Percentiles rank a stretch among this genome's conserved stretches.
phyloP scores from a whole-genome alignment of 192 early-diverging fungal species.

The Coemansia sp. region DNA sequence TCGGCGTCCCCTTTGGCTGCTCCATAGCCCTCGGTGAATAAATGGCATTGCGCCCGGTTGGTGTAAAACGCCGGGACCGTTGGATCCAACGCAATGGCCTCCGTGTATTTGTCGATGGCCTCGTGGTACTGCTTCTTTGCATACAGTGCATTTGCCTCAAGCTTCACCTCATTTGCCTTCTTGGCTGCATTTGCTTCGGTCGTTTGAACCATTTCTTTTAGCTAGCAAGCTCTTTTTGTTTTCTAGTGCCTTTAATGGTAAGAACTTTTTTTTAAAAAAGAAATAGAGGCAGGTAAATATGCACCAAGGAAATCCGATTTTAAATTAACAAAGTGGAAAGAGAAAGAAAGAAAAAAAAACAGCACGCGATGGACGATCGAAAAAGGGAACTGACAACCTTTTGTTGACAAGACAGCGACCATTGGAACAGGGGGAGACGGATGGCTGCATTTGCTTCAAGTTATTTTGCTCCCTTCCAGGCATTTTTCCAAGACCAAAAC shows the following conservation, averaged over 20 bases:
- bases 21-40: constrained; percentile 84
- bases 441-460: too few relatives aligned
- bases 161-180: constrained; percentile 32
- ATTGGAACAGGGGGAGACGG: too few relatives aligned
- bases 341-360: constrained; percentile 5
- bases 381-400: background rate
- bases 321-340: constrained; percentile 1
- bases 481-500: too few relatives aligned
- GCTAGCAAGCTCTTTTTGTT: background rate
- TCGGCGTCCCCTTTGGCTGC: constrained; percentile 80
- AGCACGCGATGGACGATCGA: background rate
- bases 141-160: constrained; percentile 48
- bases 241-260: background rate
- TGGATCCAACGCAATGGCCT: constrained; percentile 83
- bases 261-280: background rate
- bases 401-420: background rate
- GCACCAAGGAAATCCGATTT: background rate
- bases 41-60: constrained; percentile 89
- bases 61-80: constrained; percentile 84
- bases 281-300: background rate
- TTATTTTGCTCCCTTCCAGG: too few relatives aligned
- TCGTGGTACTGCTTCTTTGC: constrained; percentile 70
- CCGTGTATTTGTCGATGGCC: constrained; percentile 90
- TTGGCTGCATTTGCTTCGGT: constrained; percentile 15
- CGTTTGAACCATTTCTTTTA: constrained; percentile 20